Evolutionary conservation across 2,329 filamentous ascomycete species (phyloP).

Genomic region (Trichoderma polysporum): DNA sequence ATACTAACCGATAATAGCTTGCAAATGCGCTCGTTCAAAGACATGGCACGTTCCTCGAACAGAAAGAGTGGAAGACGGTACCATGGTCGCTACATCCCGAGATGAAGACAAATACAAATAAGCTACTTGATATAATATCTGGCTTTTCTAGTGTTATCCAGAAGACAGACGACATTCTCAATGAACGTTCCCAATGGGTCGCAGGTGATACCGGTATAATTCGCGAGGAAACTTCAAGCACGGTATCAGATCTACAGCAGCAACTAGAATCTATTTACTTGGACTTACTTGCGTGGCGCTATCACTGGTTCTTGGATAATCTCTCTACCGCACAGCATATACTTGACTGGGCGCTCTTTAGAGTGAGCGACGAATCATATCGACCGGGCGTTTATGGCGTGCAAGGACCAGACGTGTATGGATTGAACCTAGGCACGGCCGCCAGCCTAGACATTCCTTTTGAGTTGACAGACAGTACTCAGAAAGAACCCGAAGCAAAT

Average conservation of each 20-base stretch:
- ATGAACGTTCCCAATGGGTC: background rate
- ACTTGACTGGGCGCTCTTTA: background rate
- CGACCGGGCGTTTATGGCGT: background rate
- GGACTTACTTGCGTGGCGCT: background rate
- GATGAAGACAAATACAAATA: background rate
- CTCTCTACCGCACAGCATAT: background rate
- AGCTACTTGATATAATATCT: slow-evolving; percentile 4
- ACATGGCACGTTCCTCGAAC: background rate
- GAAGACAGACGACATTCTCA: background rate
- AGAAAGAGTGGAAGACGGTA: background rate
- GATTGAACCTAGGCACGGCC: background rate
- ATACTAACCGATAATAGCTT: background rate
- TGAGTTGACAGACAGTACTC: background rate
- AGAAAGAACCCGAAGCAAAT: background rate
- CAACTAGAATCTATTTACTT: background rate
- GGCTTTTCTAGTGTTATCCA: background rate
- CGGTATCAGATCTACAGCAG: background rate
- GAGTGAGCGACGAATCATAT: slow-evolving; percentile 1
- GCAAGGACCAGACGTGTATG: background rate
- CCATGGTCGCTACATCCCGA: background rate
- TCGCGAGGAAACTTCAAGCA: background rate
- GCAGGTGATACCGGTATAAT: background rate
- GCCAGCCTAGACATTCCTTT: background rate
- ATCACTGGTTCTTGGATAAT: background rate
- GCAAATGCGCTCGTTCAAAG: slow-evolving; percentile 7